Percentiles rank a stretch among this genome's conserved stretches.
phyloP scores from a whole-genome alignment of 2,329 filamentous ascomycete genomes.

The Coniochaeta pulveracea region DNA sequence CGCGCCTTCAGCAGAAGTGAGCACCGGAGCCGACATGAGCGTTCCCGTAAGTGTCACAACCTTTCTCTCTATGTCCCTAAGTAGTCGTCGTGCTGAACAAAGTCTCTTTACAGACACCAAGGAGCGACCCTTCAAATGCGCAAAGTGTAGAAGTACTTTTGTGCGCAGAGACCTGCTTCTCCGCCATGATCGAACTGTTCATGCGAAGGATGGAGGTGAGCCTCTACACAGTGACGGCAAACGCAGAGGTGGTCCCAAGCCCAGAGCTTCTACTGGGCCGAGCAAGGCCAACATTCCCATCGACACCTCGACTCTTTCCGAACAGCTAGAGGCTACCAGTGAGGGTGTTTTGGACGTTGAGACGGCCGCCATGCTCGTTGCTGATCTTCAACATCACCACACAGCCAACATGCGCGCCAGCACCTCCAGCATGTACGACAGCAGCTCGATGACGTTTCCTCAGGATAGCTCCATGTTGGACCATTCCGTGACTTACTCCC shows the following conservation, averaged over 20 bases:
- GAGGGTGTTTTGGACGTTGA: slow-evolving; percentile 93
- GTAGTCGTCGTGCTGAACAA: not conserved
- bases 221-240: slow-evolving; percentile 92
- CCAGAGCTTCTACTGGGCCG: slow-evolving; percentile 49
- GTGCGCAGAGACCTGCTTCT: slow-evolving; percentile 93
- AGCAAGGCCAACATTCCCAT: slow-evolving; percentile 71
- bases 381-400: slow-evolving; percentile 94
- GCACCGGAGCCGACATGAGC: slow-evolving; percentile 91
- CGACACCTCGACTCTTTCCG: slow-evolving; percentile 75
- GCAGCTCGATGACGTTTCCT: slow-evolving; percentile 56
- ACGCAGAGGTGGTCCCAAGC: slow-evolving; percentile 63
- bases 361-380: slow-evolving; percentile 96
- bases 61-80: slow-evolving; percentile 3
- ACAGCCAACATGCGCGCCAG: slow-evolving; percentile 68
- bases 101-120: slow-evolving; percentile 65
- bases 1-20: slow-evolving; percentile 95
- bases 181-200: slow-evolving; percentile 94
- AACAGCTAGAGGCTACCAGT: slow-evolving; percentile 84
- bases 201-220: slow-evolving; percentile 93
- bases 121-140: slow-evolving; percentile 95
- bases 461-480: slow-evolving; percentile 66
- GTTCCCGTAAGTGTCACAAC: slow-evolving; percentile 71
- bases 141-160: slow-evolving; percentile 97
- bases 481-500: slow-evolving; percentile 63
- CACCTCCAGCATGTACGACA: slow-evolving; percentile 44